phyloP scores from a whole-genome alignment of 1,139 yeast species.

The Hansenula sp. region DNA sequence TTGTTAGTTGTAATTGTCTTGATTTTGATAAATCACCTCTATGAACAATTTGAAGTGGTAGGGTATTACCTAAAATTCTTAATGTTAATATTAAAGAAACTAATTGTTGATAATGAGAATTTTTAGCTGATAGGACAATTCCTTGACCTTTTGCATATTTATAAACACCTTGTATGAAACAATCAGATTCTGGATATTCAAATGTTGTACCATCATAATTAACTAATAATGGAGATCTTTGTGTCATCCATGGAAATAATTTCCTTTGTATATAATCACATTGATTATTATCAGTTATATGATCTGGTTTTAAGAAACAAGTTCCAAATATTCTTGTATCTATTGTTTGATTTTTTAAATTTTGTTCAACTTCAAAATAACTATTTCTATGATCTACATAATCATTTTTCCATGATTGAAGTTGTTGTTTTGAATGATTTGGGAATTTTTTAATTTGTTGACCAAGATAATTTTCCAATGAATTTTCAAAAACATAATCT shows the following conservation, averaged over 20 bases:
- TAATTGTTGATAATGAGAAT: constrained; percentile 40
- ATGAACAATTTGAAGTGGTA: constrained; percentile 54
- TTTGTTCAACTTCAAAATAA: background rate
- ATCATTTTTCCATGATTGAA: background rate
- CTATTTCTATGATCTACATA: background rate
- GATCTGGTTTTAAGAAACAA: background rate
- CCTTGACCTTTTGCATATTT: constrained; percentile 35
- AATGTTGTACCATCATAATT: constrained; percentile 28
- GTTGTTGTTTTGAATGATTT: background rate
- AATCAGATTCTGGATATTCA: background rate
- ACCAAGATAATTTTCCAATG: background rate
- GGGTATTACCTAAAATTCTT: constrained; percentile 39
- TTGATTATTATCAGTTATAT: background rate
- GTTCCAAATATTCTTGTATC: constrained; percentile 1
- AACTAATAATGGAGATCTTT: constrained; percentile 30
- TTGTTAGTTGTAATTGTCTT: constrained; percentile 22
- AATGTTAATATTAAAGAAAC: constrained; percentile 40
- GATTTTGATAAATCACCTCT: constrained; percentile 30
- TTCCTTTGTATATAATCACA: background rate
- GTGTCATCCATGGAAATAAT: constrained; percentile 2
- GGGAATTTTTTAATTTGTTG: background rate
- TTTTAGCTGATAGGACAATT: constrained; percentile 45
- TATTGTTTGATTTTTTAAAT: constrained; percentile 1
- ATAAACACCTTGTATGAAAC: constrained; percentile 24
- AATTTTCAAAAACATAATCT: constrained; percentile 1